A percentile compares a stretch with the other conserved stretches of the same genome.
phyloP scores from a whole-genome alignment of 2,329 filamentous ascomycete genomes.

The Xylaria arbuscula region DNA sequence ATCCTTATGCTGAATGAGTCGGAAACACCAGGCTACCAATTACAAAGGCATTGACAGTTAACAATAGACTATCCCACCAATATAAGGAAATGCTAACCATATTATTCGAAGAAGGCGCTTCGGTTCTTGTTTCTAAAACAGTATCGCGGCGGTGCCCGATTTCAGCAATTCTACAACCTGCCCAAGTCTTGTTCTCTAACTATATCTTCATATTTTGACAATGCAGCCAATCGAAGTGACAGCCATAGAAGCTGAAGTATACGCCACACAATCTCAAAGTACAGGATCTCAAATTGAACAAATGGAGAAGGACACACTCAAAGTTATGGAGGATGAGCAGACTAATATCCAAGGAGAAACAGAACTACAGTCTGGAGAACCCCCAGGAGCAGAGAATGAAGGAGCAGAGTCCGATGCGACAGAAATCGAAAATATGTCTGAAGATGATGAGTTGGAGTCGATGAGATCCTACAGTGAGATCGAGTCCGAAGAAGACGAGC shows the following conservation, averaged over 20 bases:
- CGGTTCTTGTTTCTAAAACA: neutral
- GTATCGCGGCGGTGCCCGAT: neutral
- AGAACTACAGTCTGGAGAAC: neutral
- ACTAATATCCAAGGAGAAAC: neutral
- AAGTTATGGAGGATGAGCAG: neutral
- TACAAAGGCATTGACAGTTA: slow-evolving; percentile 7
- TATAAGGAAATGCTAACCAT: slow-evolving; percentile 2
- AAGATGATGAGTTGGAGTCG: too few species aligned
- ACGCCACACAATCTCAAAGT: too few species aligned
- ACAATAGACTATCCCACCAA: slow-evolving; percentile 20
- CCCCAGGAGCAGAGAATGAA: too few species aligned
- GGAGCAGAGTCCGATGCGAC: too few species aligned
- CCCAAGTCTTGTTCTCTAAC: neutral
- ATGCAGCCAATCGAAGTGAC: neutral
- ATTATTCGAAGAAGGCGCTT: neutral
- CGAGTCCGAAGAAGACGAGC: too few species aligned
- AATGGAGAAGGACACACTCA: neutral
- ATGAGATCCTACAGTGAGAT: too few species aligned
- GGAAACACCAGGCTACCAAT: neutral
- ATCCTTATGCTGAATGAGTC: neutral
- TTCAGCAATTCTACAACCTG: neutral
- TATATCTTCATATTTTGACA: neutral
- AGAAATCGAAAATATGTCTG: too few species aligned
- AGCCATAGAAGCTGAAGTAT: neutral
- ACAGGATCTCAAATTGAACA: neutral